A percentile compares a stretch with the other conserved stretches of the same genome.
Conservation (phyloP, 176 grass and related monocot species). For the Poa annua region DNA sequence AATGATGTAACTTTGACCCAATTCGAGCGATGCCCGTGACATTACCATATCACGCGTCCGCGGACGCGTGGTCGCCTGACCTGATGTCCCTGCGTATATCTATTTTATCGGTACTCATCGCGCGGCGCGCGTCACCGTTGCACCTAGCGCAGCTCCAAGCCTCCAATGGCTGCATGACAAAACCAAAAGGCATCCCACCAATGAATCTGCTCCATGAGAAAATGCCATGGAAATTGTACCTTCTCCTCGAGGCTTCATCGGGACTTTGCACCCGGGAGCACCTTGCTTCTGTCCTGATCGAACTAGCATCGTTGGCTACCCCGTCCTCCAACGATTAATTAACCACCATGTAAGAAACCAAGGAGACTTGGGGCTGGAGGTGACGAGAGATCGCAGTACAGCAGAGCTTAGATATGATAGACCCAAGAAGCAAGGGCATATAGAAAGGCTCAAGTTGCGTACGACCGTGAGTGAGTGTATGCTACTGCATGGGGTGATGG, state of each 20-base stretch:
- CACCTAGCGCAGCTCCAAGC: background rate
- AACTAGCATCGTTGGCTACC: background rate
- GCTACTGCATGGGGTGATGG: background rate
- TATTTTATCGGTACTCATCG: background rate
- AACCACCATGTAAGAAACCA: background rate
- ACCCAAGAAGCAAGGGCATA: background rate
- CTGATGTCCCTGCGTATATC: background rate
- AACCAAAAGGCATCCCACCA: background rate
- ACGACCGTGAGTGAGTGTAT: background rate
- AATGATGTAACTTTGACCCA: no score
- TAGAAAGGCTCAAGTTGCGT: background rate
- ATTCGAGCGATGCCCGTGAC: background rate
- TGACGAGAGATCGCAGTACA: background rate
- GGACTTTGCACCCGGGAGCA: background rate
- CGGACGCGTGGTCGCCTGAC: background rate
- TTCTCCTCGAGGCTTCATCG: background rate
- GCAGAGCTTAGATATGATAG: background rate
- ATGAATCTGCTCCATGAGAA: background rate
- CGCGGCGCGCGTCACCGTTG: background rate
- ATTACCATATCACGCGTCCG: background rate
- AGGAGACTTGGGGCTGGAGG: background rate
- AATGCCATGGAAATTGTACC: background rate
- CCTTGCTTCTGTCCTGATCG: background rate
- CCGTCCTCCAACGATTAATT: background rate
- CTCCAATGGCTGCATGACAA: constrained; percentile 4